phyloP scores from a whole-genome alignment of 352 stramenopile genomes.

The Pilasporangium apinafurcum region DNA sequence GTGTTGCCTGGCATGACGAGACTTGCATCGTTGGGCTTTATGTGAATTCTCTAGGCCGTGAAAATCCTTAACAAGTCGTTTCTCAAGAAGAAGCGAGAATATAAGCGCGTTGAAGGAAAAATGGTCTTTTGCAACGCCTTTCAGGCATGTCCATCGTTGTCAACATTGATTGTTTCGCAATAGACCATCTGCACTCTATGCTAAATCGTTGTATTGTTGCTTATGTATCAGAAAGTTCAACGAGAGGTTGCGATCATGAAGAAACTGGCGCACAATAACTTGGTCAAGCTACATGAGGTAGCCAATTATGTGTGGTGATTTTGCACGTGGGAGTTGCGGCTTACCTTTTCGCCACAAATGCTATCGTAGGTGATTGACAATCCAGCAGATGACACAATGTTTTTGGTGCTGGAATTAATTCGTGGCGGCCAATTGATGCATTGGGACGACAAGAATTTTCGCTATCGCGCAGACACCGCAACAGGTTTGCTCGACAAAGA shows the following conservation, averaged over 20 bases:
- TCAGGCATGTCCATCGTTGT: constrained; percentile 9
- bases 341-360: too few relatives aligned
- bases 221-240: constrained; percentile 52
- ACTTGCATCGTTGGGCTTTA: not conserved
- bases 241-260: constrained; percentile 84
- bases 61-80: constrained; percentile 86
- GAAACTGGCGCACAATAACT: constrained; percentile 60
- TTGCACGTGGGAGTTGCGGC: too few relatives aligned
- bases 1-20: not conserved
- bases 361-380: constrained; percentile 73
- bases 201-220: not conserved
- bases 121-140: constrained; percentile 77
- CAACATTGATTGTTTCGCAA: not conserved
- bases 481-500: constrained; percentile 24
- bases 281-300: constrained; percentile 64
- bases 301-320: not conserved
- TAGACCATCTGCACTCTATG: not conserved
- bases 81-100: constrained; percentile 78
- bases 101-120: constrained; percentile 70
- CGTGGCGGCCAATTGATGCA: constrained; percentile 78
- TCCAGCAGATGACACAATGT: constrained; percentile 66
- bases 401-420: constrained; percentile 79
- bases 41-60: constrained; percentile 32
- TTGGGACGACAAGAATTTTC: constrained; percentile 70
- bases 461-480: constrained; percentile 32